Evolutionary conservation across 2,329 filamentous ascomycete genomes (phyloP).

Genomic region (Fusarium austroafricanum): DNA sequence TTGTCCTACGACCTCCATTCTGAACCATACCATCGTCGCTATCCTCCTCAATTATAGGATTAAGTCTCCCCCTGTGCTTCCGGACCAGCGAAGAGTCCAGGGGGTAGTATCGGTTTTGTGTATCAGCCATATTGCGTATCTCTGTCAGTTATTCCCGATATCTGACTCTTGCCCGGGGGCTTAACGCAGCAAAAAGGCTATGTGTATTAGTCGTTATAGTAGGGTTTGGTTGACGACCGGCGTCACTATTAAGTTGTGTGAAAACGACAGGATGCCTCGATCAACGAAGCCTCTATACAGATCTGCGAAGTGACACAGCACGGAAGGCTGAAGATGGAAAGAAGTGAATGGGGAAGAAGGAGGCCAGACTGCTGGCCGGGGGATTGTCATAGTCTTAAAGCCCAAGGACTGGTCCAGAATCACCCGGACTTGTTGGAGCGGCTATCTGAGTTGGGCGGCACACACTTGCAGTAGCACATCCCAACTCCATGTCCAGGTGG

Average conservation of each 20-base stretch:
- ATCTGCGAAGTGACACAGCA: conserved; percentile 46
- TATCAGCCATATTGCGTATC: conserved; percentile 61
- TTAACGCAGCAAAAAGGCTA: conserved; percentile 29
- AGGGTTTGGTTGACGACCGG: conserved; percentile 51
- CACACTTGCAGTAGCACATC: conserved; percentile 43
- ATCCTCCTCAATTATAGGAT: conserved; percentile 73
- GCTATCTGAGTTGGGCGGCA: conserved; percentile 45
- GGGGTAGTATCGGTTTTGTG: conserved; percentile 55
- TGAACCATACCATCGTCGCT: conserved; percentile 53
- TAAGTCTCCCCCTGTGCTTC: conserved; percentile 66
- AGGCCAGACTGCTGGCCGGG: conserved; percentile 46
- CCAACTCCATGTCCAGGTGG: conserved; percentile 38
- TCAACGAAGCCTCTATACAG: conserved; percentile 56
- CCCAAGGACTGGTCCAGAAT: conserved; percentile 35
- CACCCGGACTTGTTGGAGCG: conserved; percentile 36
- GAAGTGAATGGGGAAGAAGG: conserved; percentile 51
- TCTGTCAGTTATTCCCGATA: conserved; percentile 50
- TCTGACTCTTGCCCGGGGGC: conserved; percentile 35
- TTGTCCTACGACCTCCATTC: conserved; percentile 39
- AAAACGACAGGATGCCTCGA: conserved; percentile 58
- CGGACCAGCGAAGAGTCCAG: conserved; percentile 67
- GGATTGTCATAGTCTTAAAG: conserved; percentile 47
- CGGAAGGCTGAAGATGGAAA: conserved; percentile 48
- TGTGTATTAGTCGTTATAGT: conserved; percentile 42
- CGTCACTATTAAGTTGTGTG: conserved; percentile 46